A percentile compares a stretch with the other conserved stretches of the same genome.
Evolutionary conservation across 2,329 filamentous ascomycete genomes (phyloP).

Genomic region (Penicillium rolfsii): DNA sequence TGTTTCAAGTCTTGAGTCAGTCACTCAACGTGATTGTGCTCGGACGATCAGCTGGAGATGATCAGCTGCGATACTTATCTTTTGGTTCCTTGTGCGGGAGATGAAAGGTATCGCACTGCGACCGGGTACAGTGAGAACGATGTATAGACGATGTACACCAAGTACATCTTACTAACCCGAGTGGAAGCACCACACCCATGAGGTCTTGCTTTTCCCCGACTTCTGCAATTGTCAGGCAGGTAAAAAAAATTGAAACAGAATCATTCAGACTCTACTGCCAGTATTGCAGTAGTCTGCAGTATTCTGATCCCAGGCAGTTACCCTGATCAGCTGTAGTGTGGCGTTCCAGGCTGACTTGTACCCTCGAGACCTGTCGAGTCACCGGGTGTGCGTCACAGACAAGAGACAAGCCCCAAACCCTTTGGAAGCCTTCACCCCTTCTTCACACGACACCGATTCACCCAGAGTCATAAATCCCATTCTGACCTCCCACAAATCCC

Average conservation of each 20-base stretch:
- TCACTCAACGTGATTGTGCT: background rate
- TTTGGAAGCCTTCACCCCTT: constrained; percentile 18
- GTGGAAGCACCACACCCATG: background rate
- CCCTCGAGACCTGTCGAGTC: constrained; percentile 41
- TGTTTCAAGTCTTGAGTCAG: background rate
- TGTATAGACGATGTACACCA: background rate
- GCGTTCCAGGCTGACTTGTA: constrained; percentile 33
- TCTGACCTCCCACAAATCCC: background rate
- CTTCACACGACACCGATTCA: constrained; percentile 19
- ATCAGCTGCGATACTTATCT: constrained; percentile 19
- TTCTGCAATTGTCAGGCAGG: background rate
- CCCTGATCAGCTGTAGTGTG: constrained; percentile 19
- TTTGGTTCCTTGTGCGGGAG: background rate
- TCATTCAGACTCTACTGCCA: background rate
- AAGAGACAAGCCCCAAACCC: constrained; percentile 7
- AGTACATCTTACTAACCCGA: background rate
- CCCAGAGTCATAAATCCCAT: constrained; percentile 5
- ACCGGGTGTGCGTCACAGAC: constrained; percentile 50
- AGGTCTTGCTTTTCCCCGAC: background rate
- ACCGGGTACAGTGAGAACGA: background rate
- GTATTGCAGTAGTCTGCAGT: background rate
- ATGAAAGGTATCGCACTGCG: background rate
- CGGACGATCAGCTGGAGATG: constrained; percentile 11
- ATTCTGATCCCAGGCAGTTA: background rate
- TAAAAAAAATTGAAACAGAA: background rate